phyloP scores from a whole-genome alignment of 345 rosid genomes.

The Hibiscus syriacus region DNA sequence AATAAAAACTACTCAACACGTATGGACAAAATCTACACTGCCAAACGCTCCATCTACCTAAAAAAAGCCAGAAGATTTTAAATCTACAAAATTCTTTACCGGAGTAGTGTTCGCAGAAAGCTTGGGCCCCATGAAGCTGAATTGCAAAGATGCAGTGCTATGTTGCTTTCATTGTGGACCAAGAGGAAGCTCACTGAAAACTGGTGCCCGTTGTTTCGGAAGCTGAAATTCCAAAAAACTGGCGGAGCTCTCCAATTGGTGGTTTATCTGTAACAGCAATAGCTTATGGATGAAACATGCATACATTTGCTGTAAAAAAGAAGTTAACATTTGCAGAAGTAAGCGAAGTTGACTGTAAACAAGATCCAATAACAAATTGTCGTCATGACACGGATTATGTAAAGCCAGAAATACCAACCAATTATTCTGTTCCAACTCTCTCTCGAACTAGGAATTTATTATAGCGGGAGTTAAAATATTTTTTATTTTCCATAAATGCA shows the following conservation, averaged over 20 bases:
- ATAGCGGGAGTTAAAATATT: too few relatives aligned
- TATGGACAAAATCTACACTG: background rate
- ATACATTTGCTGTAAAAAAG: background rate
- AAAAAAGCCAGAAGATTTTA: background rate
- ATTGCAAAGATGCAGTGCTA: slow-evolving; percentile 62
- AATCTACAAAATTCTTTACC: slow-evolving; percentile 33
- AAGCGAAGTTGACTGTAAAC: background rate
- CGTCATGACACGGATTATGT: background rate
- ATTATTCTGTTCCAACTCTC: too few relatives aligned
- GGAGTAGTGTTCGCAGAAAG: slow-evolving; percentile 70
- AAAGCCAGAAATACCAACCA: too few relatives aligned
- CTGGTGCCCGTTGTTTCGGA: slow-evolving; percentile 97
- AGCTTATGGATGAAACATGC: slow-evolving; percentile 3
- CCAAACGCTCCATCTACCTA: background rate
- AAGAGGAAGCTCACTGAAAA: slow-evolving; percentile 93
- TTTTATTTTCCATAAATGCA: too few relatives aligned
- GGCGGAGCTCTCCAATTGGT: slow-evolving; percentile 83
- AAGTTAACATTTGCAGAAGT: background rate
- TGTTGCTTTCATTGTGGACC: slow-evolving; percentile 83
- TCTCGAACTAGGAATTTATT: too few relatives aligned
- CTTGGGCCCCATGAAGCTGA: slow-evolving; percentile 91
- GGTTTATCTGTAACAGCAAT: slow-evolving; percentile 67
- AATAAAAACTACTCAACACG: background rate
- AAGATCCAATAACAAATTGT: background rate
- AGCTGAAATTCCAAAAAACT: slow-evolving; percentile 95